phyloP scores from a whole-genome alignment of 352 stramenopile species.

The Globisporangium iwayamae region DNA sequence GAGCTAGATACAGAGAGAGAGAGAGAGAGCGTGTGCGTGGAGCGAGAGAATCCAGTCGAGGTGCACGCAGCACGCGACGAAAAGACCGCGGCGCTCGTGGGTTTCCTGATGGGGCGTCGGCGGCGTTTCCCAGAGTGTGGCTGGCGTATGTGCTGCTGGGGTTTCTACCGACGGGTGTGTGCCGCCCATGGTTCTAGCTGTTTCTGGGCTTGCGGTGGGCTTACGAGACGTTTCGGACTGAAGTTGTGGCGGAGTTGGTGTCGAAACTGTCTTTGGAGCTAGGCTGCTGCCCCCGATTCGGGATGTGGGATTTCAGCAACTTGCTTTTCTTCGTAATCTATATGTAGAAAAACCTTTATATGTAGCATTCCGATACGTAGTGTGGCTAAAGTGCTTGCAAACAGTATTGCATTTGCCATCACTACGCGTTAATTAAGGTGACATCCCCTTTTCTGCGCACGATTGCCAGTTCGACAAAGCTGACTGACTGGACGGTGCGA shows the following conservation, averaged over 20 bases:
- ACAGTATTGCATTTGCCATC: too few species aligned
- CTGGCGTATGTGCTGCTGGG: not conserved
- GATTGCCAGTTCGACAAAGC: constrained; percentile 8
- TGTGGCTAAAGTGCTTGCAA: not conserved
- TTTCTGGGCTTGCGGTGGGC: not conserved
- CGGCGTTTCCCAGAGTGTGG: constrained; percentile 9
- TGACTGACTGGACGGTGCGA: constrained; percentile 4
- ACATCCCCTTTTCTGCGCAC: not conserved
- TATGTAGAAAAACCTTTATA: not conserved
- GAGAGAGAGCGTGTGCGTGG: not conserved
- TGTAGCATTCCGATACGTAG: not conserved
- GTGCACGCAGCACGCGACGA: not conserved
- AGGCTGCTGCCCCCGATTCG: constrained; percentile 1
- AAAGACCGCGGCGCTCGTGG: not conserved
- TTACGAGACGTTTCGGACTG: not conserved
- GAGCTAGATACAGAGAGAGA: not conserved
- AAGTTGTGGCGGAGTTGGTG: not conserved
- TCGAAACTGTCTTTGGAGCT: not conserved
- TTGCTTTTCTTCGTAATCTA: not conserved
- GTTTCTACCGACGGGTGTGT: not conserved
- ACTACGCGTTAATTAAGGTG: too few species aligned
- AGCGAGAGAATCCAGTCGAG: constrained; percentile 7
- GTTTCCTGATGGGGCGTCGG: not conserved
- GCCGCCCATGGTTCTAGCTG: not conserved
- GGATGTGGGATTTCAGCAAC: not conserved